A percentile compares a stretch with the other conserved stretches of the same genome.
phyloP scores from a whole-genome alignment of 2,329 filamentous ascomycete genomes.

The Xylaria sp. region DNA sequence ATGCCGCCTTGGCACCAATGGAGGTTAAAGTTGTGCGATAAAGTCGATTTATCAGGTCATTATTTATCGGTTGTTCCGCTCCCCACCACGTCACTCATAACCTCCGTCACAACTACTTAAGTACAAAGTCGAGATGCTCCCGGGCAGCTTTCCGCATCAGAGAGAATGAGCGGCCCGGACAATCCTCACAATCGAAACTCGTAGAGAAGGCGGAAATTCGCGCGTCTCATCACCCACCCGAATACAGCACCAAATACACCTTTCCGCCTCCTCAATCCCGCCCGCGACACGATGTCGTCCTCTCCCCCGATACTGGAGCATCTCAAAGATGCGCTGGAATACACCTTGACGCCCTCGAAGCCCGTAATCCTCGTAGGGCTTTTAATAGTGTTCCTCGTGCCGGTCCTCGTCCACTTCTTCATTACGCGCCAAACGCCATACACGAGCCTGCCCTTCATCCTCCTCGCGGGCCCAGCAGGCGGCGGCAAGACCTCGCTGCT shows the following conservation, averaged over 20 bases:
- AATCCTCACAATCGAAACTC: background rate
- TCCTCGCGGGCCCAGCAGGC: slow-evolving; percentile 83
- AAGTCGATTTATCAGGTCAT: slow-evolving; percentile 27
- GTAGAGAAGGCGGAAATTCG: background rate
- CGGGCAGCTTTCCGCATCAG: slow-evolving; percentile 4
- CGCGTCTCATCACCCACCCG: background rate
- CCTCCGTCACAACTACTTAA: background rate
- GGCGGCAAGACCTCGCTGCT: slow-evolving; percentile 89
- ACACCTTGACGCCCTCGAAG: slow-evolving; percentile 68
- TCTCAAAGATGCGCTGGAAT: slow-evolving; percentile 59
- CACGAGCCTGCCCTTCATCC: slow-evolving; percentile 76
- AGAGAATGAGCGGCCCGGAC: slow-evolving; percentile 14
- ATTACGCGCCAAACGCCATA: slow-evolving; percentile 76
- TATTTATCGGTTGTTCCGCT: slow-evolving; percentile 33
- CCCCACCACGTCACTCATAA: slow-evolving; percentile 32
- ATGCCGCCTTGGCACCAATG: slow-evolving; percentile 28
- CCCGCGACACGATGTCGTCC: slow-evolving; percentile 27
- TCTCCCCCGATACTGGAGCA: slow-evolving; percentile 48
- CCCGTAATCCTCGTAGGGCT: slow-evolving; percentile 74
- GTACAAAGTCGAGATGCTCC: background rate
- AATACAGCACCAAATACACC: background rate
- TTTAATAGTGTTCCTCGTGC: slow-evolving; percentile 76
- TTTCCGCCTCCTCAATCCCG: background rate
- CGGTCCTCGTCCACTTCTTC: slow-evolving; percentile 80
- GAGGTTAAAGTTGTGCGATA: slow-evolving; percentile 7